Evolutionary conservation across 257 asterid species (phyloP).

Genomic region (Lavandula angustifolia): DNA sequence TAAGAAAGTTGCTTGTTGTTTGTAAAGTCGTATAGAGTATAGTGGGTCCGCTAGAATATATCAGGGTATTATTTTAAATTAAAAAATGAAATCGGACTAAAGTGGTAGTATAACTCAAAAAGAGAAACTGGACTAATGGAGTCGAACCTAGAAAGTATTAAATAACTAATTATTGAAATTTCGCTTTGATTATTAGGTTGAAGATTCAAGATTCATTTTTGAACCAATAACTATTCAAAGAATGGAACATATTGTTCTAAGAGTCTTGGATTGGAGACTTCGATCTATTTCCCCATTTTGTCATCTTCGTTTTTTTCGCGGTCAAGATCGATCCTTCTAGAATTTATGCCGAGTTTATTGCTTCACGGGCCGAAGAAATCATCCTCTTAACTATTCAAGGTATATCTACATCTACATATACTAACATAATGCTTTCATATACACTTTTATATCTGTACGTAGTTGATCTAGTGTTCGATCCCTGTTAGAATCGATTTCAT

Average conservation of each 20-base stretch:
- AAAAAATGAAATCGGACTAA: too few relatives aligned
- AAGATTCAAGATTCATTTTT: slow-evolving; percentile 71
- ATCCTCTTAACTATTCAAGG: slow-evolving; percentile 76
- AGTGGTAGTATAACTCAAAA: too few relatives aligned
- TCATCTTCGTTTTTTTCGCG: slow-evolving; percentile 68
- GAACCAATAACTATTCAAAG: slow-evolving; percentile 76
- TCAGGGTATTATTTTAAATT: too few relatives aligned
- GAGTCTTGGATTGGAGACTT: slow-evolving; percentile 84
- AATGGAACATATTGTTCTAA: slow-evolving; percentile 90
- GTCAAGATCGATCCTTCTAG: slow-evolving; percentile 79
- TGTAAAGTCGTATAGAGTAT: too few relatives aligned
- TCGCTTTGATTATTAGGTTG: slow-evolving; percentile 51
- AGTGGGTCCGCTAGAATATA: too few relatives aligned
- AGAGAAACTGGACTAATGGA: too few relatives aligned
- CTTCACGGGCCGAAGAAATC: slow-evolving; percentile 64
- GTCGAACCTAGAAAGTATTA: too few relatives aligned
- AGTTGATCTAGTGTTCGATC: too few relatives aligned
- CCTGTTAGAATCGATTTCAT: too few relatives aligned
- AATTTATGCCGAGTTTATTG: slow-evolving; percentile 52
- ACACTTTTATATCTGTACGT: too few relatives aligned
- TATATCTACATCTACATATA: slow-evolving; percentile 1
- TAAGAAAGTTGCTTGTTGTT: too few relatives aligned
- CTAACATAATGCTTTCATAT: too few relatives aligned
- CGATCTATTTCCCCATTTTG: slow-evolving; percentile 79
- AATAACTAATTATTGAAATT: background rate